A percentile compares a stretch with the other conserved stretches of the same genome.
These are phyloP conservation scores for Agapanthus africanus DNA, from an alignment of 106 monocot species.

Conservation along the genomic window DNA sequence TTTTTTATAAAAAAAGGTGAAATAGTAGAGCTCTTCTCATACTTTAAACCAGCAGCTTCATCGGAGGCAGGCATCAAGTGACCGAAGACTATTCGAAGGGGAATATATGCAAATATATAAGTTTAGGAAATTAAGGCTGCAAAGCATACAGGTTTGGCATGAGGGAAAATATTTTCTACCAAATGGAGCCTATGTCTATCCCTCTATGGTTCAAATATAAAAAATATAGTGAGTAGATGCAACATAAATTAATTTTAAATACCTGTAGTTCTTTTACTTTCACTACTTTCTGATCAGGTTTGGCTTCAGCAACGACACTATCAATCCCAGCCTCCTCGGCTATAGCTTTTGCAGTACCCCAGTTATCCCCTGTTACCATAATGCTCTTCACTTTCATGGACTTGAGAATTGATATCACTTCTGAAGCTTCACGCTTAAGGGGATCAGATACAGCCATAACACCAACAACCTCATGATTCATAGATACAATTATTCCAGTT, in stretches of 20 bases:
- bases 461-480: slow-evolving; percentile 63
- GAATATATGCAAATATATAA: neutral
- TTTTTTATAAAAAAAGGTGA: no score
- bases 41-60: neutral
- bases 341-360: slow-evolving; percentile 87
- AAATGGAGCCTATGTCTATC: no score
- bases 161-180: no score
- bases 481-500: slow-evolving; percentile 64
- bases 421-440: slow-evolving; percentile 60
- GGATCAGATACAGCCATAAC: slow-evolving; percentile 83
- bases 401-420: slow-evolving; percentile 70
- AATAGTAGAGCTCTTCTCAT: neutral
- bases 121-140: no score
- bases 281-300: slow-evolving; percentile 69
- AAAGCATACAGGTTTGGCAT: no score
- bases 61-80: neutral
- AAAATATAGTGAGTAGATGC: neutral
- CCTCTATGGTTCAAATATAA: no score
- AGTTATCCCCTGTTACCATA: slow-evolving; percentile 96
- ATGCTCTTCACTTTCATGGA: slow-evolving; percentile 87
- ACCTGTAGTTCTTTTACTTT: slow-evolving; percentile 89
- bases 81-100: neutral
- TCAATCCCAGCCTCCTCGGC: slow-evolving; percentile 72
- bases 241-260: neutral
- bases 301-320: slow-evolving; percentile 66